phyloP scores from a whole-genome alignment of 257 asterid species.

The Solanum corneliomulleri region DNA sequence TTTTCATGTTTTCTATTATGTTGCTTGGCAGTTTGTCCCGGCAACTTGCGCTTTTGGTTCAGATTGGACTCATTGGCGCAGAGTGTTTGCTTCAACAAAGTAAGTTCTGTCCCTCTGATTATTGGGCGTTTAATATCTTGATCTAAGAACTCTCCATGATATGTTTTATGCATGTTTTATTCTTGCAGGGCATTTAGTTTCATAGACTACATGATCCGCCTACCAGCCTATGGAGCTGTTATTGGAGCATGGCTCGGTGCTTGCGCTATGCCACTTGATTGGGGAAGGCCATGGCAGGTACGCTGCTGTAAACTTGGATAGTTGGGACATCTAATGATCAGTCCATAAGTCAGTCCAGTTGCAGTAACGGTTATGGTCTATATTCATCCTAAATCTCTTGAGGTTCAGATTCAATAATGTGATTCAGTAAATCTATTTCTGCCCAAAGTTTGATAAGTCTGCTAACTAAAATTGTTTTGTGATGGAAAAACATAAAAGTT shows the following conservation, averaged over 20 bases:
- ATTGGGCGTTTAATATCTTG: background rate
- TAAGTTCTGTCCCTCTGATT: constrained; percentile 10
- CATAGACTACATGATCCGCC: constrained; percentile 50
- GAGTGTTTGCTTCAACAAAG: constrained; percentile 60
- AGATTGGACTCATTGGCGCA: constrained; percentile 74
- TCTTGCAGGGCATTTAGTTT: constrained; percentile 41
- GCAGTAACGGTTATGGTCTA: background rate
- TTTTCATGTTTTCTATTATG: background rate
- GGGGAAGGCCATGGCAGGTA: constrained; percentile 95
- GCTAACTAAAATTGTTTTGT: background rate
- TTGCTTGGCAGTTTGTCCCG: constrained; percentile 61
- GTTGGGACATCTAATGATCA: background rate
- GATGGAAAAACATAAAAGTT: background rate
- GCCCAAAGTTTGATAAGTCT: background rate
- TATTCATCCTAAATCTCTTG: background rate
- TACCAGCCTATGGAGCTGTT: constrained; percentile 85
- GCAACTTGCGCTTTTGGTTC: constrained; percentile 75
- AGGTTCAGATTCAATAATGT: background rate
- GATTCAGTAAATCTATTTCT: background rate
- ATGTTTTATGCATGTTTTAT: background rate
- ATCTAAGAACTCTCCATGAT: background rate
- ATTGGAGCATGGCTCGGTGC: constrained; percentile 98
- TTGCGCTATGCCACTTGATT: constrained; percentile 98
- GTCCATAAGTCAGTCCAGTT: background rate
- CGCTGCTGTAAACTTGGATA: background rate